Evolutionary conservation across 495 filamentous ascomycete genomes (phyloP).

Genomic region (Penicillium paxilli): DNA sequence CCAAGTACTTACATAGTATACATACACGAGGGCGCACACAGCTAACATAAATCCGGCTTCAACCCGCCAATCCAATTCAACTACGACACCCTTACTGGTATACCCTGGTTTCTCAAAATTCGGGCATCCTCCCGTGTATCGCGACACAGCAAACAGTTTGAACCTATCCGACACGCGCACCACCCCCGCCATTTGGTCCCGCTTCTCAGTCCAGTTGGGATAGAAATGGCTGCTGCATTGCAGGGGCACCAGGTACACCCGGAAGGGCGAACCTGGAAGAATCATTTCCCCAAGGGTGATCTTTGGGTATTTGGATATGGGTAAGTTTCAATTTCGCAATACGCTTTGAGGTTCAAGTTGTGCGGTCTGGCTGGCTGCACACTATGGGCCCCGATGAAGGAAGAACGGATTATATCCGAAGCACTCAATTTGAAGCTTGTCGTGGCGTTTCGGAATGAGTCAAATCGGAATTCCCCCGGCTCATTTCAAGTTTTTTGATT

Average conservation of each 20-base stretch:
- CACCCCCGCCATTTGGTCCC: neutral
- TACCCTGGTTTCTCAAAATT: neutral
- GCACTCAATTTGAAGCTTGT: neutral
- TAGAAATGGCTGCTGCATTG: slow-evolving; percentile 22
- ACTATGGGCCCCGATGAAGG: no score
- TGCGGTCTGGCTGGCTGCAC: no score
- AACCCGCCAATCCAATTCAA: neutral
- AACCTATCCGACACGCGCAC: neutral
- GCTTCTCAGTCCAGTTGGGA: neutral
- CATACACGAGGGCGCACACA: no score
- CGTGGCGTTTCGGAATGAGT: neutral
- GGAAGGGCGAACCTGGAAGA: slow-evolving; percentile 42
- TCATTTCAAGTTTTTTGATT: neutral
- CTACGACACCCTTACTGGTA: neutral
- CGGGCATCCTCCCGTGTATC: no score
- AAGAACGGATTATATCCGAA: neutral
- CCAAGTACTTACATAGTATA: no score
- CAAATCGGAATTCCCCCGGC: neutral
- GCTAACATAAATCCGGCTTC: neutral
- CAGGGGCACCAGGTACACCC: slow-evolving; percentile 28
- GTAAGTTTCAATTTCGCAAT: slow-evolving; percentile 46
- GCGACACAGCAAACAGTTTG: neutral
- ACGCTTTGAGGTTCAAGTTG: neutral
- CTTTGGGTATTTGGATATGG: slow-evolving; percentile 94
- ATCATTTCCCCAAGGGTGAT: slow-evolving; percentile 52